A percentile compares a stretch with the other conserved stretches of the same genome.
Conservation (phyloP, 2,329 filamentous ascomycete species). For the Colletotrichum tabaci region DNA sequence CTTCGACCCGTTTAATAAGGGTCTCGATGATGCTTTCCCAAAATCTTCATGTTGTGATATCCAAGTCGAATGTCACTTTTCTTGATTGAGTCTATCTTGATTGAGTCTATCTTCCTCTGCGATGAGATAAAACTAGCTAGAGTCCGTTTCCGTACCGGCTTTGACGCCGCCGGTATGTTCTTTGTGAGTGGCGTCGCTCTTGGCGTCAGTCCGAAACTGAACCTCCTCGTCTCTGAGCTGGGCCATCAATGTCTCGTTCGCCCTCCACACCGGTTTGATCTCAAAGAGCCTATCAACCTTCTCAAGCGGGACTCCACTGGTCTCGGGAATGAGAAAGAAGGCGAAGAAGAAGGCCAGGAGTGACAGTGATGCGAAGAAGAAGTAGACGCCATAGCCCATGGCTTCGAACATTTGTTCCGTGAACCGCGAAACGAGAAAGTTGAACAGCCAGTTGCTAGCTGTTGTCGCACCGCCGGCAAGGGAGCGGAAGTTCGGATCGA, state of each 20-base stretch:
- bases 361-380: constrained; percentile 68
- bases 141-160: neutral
- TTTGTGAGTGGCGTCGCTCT: constrained; percentile 30
- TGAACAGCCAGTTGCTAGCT: constrained; percentile 70
- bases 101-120: too few species aligned
- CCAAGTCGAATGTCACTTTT: too few species aligned
- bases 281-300: constrained; percentile 66
- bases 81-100: too few species aligned
- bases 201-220: constrained; percentile 35
- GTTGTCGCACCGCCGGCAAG: constrained; percentile 73
- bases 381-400: constrained; percentile 66
- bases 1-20: too few species aligned
- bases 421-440: constrained; percentile 70
- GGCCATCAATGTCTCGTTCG: constrained; percentile 34
- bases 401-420: constrained; percentile 65
- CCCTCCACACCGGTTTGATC: constrained; percentile 44
- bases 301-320: constrained; percentile 67
- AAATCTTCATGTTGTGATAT: too few species aligned
- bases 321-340: constrained; percentile 67
- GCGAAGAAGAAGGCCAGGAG: constrained; percentile 63
- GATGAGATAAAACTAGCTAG: too few species aligned
- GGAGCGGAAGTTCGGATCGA: constrained; percentile 58
- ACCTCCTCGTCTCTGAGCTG: constrained; percentile 33
- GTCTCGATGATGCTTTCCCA: too few species aligned
- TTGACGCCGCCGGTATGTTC: constrained; percentile 1